Percentiles rank a stretch among this genome's conserved stretches.
phyloP scores from a whole-genome alignment of 371 early-diverging fungal genomes.

The Haplosporangium sp. region DNA sequence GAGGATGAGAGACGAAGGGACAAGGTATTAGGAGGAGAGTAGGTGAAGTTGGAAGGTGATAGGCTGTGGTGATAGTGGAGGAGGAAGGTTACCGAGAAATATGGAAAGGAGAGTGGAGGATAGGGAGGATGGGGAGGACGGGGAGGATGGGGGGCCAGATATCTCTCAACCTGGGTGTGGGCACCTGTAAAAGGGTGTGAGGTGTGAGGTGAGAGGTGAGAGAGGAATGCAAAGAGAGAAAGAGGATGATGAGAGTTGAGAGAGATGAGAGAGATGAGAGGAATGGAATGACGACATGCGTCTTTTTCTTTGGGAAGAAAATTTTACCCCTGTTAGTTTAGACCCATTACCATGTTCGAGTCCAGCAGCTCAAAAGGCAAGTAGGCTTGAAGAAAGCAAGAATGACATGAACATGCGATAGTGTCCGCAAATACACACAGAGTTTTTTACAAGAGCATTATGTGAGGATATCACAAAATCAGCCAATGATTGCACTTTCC shows the following conservation, averaged over 20 bases:
- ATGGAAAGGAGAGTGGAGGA: neutral
- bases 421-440: too few relatives aligned
- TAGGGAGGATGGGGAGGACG: neutral
- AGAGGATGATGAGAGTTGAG: neutral
- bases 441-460: too few relatives aligned
- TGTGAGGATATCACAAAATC: too few relatives aligned
- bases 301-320: too few relatives aligned
- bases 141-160: conserved; percentile 24
- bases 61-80: neutral
- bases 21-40: neutral
- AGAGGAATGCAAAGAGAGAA: neutral
- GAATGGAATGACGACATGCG: neutral
- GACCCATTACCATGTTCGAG: too few relatives aligned
- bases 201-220: neutral
- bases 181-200: conserved; percentile 10
- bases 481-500: too few relatives aligned
- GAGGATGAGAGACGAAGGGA: neutral
- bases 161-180: conserved; percentile 52
- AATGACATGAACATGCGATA: too few relatives aligned
- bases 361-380: too few relatives aligned
- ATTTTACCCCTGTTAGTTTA: too few relatives aligned
- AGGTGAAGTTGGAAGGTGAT: neutral
- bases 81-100: too few relatives aligned
- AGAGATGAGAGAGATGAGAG: neutral
- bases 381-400: too few relatives aligned